Evolutionary conservation across 2,329 filamentous ascomycete genomes (phyloP).

Genomic region (Juglanconis oblonga): DNA sequence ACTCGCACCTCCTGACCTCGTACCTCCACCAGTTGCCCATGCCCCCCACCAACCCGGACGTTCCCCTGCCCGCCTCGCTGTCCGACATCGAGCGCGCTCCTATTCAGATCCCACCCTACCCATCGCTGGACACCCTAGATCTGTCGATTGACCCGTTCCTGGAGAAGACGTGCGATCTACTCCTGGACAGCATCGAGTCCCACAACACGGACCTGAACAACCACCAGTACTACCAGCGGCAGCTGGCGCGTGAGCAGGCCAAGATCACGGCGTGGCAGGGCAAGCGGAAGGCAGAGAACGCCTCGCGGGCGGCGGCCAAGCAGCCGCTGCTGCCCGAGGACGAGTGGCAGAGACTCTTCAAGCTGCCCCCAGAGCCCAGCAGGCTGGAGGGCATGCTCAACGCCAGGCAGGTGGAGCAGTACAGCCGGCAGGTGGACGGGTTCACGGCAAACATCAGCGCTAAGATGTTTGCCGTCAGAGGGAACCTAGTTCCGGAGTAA

Average conservation of each 20-base stretch:
- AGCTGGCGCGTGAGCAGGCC: conserved; percentile 86
- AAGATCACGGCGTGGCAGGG: conserved; percentile 97
- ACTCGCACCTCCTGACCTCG: conserved; percentile 93
- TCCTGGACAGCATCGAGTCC: conserved; percentile 93
- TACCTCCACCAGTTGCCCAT: conserved; percentile 90
- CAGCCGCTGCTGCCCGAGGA: conserved; percentile 88
- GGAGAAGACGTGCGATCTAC: conserved; percentile 95
- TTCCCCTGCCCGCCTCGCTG: conserved; percentile 75
- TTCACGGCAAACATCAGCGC: conserved; percentile 88
- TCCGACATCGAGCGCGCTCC: conserved; percentile 70
- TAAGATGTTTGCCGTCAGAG: conserved; percentile 97
- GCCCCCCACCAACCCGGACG: conserved; percentile 60
- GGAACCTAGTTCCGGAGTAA: conserved; percentile 60
- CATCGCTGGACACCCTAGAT: conserved; percentile 86
- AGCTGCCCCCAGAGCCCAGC: conserved; percentile 92
- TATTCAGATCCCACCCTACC: conserved; percentile 66
- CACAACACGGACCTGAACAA: conserved; percentile 99
- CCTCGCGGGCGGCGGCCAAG: conserved; percentile 78
- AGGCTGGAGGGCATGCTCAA: conserved; percentile 92
- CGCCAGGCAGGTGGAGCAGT: conserved; percentile 94
- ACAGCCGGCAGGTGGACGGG: conserved; percentile 93
- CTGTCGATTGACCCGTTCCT: conserved; percentile 96
- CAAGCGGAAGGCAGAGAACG: conserved; percentile 96
- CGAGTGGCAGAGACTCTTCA: conserved; percentile 98
- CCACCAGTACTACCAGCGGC: conserved; percentile 93